phyloP scores from a whole-genome alignment of 257 asterid genomes.

The Buddleja alternifolia region DNA sequence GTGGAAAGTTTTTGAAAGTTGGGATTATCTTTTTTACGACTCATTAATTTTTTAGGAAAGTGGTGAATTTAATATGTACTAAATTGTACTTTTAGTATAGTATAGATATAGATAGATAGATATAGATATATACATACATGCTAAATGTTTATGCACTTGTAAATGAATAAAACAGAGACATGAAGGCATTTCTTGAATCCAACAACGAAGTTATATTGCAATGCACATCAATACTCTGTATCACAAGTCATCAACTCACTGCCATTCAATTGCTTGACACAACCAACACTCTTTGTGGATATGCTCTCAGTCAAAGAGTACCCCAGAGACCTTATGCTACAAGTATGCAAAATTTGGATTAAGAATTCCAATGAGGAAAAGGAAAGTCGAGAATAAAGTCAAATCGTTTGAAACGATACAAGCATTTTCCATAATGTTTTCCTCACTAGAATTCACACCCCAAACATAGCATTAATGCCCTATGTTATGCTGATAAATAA shows the following conservation, averaged over 20 bases:
- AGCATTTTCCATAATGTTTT: not conserved
- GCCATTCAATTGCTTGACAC: constrained; percentile 50
- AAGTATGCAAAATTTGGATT: constrained; percentile 53
- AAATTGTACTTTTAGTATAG: no score
- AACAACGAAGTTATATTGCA: constrained; percentile 67
- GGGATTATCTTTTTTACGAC: no score
- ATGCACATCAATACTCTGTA: constrained; percentile 76
- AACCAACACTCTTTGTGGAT: constrained; percentile 73
- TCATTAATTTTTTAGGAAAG: no score
- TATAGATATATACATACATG: no score
- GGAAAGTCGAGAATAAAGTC: no score
- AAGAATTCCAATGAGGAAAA: no score
- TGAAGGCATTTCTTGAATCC: constrained; percentile 58
- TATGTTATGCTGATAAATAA: not conserved
- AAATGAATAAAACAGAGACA: constrained; percentile 49
- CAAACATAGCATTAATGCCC: no score
- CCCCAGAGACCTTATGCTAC: constrained; percentile 71
- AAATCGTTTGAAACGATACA: no score
- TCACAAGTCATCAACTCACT: constrained; percentile 62
- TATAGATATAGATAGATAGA: no score
- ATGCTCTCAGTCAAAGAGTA: constrained; percentile 86
- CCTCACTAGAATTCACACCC: no score
- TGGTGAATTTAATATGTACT: no score
- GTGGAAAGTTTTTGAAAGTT: no score
- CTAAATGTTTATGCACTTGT: constrained; percentile 2